A percentile compares a stretch with the other conserved stretches of the same genome.
Evolutionary conservation across 2,329 filamentous ascomycete species (phyloP).

Genomic region (Ceratocystis variospora): DNA sequence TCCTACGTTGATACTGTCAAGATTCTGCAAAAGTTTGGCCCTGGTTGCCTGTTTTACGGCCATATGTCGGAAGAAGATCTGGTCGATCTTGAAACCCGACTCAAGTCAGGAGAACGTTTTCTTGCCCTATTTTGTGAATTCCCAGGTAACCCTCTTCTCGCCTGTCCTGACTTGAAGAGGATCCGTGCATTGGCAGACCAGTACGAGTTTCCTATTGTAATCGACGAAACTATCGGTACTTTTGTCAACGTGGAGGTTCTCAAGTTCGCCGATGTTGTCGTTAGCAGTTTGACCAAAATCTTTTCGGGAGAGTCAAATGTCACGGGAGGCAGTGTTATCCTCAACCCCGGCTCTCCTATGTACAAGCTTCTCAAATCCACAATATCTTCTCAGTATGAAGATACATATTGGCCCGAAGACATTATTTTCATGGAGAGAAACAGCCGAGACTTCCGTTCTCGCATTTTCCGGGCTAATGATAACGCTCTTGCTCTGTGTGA

Average conservation of each 20-base stretch:
- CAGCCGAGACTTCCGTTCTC: conserved; percentile 74
- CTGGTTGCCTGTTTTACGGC: conserved; percentile 79
- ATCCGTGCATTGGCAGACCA: conserved; percentile 66
- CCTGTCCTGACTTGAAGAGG: conserved; percentile 69
- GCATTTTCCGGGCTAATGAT: conserved; percentile 70
- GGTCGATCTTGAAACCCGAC: conserved; percentile 62
- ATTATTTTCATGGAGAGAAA: conserved; percentile 91
- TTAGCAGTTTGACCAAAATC: conserved; percentile 90
- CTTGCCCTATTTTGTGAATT: conserved; percentile 89
- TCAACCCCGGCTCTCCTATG: conserved; percentile 53
- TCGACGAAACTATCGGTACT: conserved; percentile 94
- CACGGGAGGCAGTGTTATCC: conserved; percentile 70
- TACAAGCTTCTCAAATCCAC: conserved; percentile 55
- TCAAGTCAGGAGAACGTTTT: conserved; percentile 60
- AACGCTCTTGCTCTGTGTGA: conserved; percentile 77
- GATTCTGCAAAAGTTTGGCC: conserved; percentile 85
- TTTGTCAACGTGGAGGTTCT: conserved; percentile 93
- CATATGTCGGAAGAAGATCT: conserved; percentile 63
- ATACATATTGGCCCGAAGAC: conserved; percentile 91
- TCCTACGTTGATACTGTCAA: conserved; percentile 96
- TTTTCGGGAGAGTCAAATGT: conserved; percentile 97
- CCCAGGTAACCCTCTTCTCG: conserved; percentile 78
- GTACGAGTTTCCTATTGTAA: conserved; percentile 77
- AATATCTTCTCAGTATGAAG: conserved; percentile 58
- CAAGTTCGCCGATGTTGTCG: conserved; percentile 76